Conservation (phyloP, 768 basidiomycete species). For the Leccinellum albellum region DNA sequence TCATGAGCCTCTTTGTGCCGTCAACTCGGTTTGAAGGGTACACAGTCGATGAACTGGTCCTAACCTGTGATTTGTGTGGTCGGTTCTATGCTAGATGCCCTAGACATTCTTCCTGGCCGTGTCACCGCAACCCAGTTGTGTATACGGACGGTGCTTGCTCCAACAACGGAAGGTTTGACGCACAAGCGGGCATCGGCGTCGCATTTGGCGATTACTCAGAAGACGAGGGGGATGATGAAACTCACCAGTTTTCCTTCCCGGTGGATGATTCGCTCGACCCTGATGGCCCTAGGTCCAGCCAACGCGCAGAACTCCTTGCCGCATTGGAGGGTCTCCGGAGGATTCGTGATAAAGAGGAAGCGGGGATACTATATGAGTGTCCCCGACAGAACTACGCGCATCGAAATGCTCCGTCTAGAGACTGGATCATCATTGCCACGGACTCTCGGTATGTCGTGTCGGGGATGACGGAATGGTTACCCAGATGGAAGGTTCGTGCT, state of each 20-base stretch:
- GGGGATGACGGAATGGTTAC: neutral
- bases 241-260: neutral
- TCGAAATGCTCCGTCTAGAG: neutral
- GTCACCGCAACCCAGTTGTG: neutral
- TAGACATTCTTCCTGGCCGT: neutral
- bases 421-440: neutral
- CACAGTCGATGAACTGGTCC: neutral
- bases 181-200: neutral
- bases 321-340: slow-evolving; percentile 18
- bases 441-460: neutral
- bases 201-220: neutral
- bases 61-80: neutral
- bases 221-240: neutral
- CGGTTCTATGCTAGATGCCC: neutral
- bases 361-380: neutral
- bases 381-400: neutral
- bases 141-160: neutral
- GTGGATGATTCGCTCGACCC: neutral
- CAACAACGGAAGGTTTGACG: neutral
- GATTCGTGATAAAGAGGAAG: slow-evolving; percentile 23
- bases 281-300: neutral
- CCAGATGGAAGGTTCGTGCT: neutral
- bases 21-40: neutral
- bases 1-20: neutral
- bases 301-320: neutral